Conservation (phyloP, 495 filamentous ascomycete species). For the Neurospora sp. region DNA sequence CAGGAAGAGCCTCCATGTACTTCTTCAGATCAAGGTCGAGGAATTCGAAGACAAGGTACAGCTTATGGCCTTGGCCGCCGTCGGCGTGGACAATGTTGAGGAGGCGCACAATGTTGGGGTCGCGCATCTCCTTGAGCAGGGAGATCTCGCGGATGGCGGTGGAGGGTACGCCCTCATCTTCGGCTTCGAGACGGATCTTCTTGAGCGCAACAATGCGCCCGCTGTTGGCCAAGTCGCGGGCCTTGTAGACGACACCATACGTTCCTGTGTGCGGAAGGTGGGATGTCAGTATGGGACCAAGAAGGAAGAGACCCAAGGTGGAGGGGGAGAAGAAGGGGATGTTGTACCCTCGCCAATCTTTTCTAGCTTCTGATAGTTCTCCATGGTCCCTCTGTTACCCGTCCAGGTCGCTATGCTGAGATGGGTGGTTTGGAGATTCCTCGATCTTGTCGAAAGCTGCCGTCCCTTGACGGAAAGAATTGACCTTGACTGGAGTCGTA, state of each 20-base stretch:
- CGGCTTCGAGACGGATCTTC: slow-evolving; percentile 95
- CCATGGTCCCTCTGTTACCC: slow-evolving; percentile 49
- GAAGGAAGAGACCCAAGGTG: not conserved
- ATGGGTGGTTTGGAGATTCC: not conserved
- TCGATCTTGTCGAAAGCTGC: not conserved
- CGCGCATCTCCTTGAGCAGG: slow-evolving; percentile 91
- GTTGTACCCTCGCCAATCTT: slow-evolving; percentile 93
- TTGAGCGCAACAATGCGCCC: slow-evolving; percentile 89
- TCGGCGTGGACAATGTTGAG: slow-evolving; percentile 95
- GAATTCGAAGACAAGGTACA: slow-evolving; percentile 92
- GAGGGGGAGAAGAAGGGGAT: not conserved
- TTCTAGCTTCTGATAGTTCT: slow-evolving; percentile 99
- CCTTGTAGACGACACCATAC: slow-evolving; percentile 91
- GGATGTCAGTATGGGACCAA: not conserved
- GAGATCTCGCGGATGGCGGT: slow-evolving; percentile 97
- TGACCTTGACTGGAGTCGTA: not conserved
- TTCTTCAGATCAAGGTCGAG: slow-evolving; percentile 93
- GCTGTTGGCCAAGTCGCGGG: slow-evolving; percentile 65
- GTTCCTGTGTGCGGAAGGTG: slow-evolving; percentile 47
- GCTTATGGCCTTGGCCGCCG: slow-evolving; percentile 59
- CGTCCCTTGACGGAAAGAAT: not conserved
- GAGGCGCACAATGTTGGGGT: slow-evolving; percentile 87
- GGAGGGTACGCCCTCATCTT: slow-evolving; percentile 93
- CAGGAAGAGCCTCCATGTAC: slow-evolving; percentile 95
- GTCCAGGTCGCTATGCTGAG: not conserved